Percentiles rank a stretch among this genome's conserved stretches.
These are phyloP conservation scores for Dioszegia crocea DNA, from an alignment of 768 basidiomycete genomes.

Conservation along the genomic window DNA sequence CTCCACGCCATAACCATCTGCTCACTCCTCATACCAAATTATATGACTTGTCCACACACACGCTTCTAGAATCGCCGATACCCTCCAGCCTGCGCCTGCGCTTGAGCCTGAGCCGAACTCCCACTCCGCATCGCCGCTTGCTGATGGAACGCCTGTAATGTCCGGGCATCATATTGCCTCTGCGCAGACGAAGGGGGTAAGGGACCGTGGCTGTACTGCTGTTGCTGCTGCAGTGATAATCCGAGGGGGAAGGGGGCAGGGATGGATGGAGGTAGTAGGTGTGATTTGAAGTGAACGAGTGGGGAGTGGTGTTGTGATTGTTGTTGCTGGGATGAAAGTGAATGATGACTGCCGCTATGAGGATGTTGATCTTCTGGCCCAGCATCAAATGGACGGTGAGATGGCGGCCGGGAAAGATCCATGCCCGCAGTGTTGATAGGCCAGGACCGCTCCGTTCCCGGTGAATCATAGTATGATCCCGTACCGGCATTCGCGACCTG, in stretches of 20 bases:
- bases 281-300: constrained; percentile 4
- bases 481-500: neutral
- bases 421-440: neutral
- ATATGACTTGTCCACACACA: no score
- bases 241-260: neutral
- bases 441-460: constrained; percentile 4
- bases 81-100: neutral
- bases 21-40: no score
- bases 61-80: constrained; percentile 6
- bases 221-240: constrained; percentile 1
- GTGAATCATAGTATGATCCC: constrained; percentile 4
- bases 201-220: neutral
- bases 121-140: constrained; percentile 10
- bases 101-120: neutral
- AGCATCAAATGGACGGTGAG: constrained; percentile 3
- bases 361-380: neutral
- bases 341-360: neutral
- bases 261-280: neutral
- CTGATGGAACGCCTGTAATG: constrained; percentile 8
- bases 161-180: constrained; percentile 3
- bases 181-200: constrained; percentile 1
- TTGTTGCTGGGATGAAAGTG: neutral
- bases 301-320: neutral
- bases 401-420: constrained; percentile 3
- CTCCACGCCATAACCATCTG: no score